Evolutionary conservation across 2,329 filamentous ascomycete species (phyloP).

Genomic region (Aplosporella prunicola): DNA sequence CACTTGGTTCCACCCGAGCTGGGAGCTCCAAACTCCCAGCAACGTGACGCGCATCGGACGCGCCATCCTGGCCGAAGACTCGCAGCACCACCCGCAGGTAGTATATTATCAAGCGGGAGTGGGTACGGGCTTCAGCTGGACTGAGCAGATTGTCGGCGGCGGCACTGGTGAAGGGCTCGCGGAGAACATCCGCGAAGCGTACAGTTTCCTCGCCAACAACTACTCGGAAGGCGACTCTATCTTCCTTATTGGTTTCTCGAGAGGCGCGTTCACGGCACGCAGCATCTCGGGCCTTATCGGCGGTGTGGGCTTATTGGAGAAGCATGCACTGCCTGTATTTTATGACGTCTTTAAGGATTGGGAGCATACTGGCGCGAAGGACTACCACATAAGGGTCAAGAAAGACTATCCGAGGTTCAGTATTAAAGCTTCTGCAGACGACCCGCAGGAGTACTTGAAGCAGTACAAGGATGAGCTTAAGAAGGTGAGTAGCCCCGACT

Average conservation of each 20-base stretch:
- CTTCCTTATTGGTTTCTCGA: constrained; percentile 47
- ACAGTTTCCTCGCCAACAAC: constrained; percentile 53
- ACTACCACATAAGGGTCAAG: constrained; percentile 4
- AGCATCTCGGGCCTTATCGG: constrained; percentile 17
- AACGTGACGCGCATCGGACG: constrained; percentile 32
- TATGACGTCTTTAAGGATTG: constrained; percentile 15
- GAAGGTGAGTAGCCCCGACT: constrained; percentile 16
- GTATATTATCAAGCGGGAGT: constrained; percentile 35
- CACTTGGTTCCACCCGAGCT: constrained; percentile 1
- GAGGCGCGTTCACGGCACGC: constrained; percentile 45
- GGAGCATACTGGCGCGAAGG: constrained; percentile 13
- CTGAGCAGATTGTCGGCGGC: constrained; percentile 15
- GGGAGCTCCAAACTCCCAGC: constrained; percentile 19
- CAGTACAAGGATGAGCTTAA: constrained; percentile 31
- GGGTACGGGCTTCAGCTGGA: constrained; percentile 19
- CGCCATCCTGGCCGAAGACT: constrained; percentile 24
- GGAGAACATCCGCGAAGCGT: constrained; percentile 50
- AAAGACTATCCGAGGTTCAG: constrained; percentile 6
- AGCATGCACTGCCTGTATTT: constrained; percentile 13
- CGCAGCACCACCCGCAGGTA: constrained; percentile 25
- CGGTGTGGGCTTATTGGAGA: constrained; percentile 16
- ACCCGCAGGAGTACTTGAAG: constrained; percentile 12
- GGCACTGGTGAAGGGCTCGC: constrained; percentile 21
- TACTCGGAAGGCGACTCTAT: constrained; percentile 47
- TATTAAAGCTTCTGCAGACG: neutral